Evolutionary conservation across 768 basidiomycete genomes (phyloP), one percentile per base, ranked within the genome.

Genomic region (Lentinula edodes): DNA sequence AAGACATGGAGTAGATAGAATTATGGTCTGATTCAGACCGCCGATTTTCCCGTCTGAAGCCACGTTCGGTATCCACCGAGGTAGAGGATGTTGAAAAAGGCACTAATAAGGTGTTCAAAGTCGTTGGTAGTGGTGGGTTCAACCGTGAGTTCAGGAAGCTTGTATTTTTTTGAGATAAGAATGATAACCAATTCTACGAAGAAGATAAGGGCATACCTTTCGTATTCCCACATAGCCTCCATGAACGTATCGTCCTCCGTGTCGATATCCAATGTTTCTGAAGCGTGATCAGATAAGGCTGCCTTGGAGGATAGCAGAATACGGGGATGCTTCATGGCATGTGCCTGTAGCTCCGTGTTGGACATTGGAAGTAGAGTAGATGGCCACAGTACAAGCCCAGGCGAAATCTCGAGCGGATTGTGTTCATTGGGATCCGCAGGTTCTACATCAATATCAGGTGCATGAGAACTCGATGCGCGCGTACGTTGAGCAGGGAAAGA

Each of bases 321-420:
- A 52, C 82, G 76, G 58, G 78, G 60, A 65, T 83, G 76, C 68
- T 77, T 80, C 69, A 76, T 76, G 15, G 76, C 72, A 61, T 80
- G 78, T 73, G 78, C 75, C 68, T 83, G 80, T n/a, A 84, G 68
- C 64, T 81, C 80, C 8, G 70, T 63, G 16, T 76, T 71, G 13
- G 72, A 34, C 64, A 78, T 74, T 8, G 77, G 74, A 34, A 82
- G 70, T 65, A 81, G 77, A 9, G 76, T 78, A 34, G 74, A 71
- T 9, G 73, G 80, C 75, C 70, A 77, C 35, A 82, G 64, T 36
- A 84, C 64, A 16, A 83, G 69, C 1, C 83, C 83, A 2, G 79
- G 74, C 2, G 79, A 82, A 58, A 80, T 78, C 15, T 75, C 66
- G 0, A 72, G 63, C 23, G 66, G 63, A 35, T 64, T 63, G 20